Percentiles rank a stretch among this genome's conserved stretches.
These are phyloP conservation scores for Rhizopogon rudus DNA, from an alignment of 768 basidiomycete genomes.

Conservation along the genomic window DNA sequence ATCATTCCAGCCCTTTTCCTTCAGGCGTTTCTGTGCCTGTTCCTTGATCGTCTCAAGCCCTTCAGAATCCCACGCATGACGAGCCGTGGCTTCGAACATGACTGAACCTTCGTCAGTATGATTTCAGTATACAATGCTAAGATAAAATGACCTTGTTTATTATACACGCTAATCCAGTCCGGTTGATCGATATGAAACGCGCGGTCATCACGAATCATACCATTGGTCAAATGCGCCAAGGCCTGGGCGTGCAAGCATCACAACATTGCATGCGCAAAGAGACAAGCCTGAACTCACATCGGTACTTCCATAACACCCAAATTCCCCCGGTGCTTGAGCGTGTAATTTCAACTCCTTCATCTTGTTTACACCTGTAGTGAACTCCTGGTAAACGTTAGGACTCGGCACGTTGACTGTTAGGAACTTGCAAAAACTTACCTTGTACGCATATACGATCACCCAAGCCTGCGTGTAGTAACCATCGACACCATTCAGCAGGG, in stretches of 20 bases:
- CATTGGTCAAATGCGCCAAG: conserved; percentile 16
- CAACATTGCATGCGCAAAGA: not conserved
- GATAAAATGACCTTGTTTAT: conserved; percentile 14
- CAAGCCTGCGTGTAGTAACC: conserved; percentile 10
- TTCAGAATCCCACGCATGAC: conserved; percentile 13
- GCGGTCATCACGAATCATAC: conserved; percentile 21
- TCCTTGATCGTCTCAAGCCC: conserved; percentile 14
- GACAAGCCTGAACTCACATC: not conserved
- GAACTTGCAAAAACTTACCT: conserved; percentile 1
- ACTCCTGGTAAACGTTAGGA: not conserved
- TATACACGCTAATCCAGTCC: conserved; percentile 16
- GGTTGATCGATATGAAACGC: conserved; percentile 15
- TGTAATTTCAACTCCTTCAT: conserved; percentile 4
- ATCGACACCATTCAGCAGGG: not conserved
- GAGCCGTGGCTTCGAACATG: conserved; percentile 10
- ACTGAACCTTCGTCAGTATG: conserved; percentile 6
- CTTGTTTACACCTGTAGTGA: conserved; percentile 3
- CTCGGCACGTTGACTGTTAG: not conserved
- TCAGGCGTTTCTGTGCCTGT: conserved; percentile 16
- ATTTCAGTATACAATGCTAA: not conserved
- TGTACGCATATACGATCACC: conserved; percentile 11
- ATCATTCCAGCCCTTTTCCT: conserved; percentile 21
- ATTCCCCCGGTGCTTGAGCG: not conserved
- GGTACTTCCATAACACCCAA: not conserved
- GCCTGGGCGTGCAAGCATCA: conserved; percentile 8